Percentiles rank a stretch among this genome's conserved stretches.
These are phyloP conservation scores for Melanomma pulvis-pyrius DNA, from an alignment of 495 filamentous ascomycete species.

Conservation along the genomic window DNA sequence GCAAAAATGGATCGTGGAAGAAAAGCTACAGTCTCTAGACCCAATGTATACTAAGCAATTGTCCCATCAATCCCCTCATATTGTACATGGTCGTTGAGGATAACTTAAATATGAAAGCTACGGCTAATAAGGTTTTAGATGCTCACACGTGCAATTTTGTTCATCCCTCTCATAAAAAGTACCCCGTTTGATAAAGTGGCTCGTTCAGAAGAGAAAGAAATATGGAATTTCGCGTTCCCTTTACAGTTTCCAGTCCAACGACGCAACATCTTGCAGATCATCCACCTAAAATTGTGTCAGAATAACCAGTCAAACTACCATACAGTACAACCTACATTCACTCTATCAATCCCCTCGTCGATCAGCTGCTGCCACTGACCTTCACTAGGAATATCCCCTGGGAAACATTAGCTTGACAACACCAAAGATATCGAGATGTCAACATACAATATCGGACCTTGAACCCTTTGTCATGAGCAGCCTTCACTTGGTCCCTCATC, in stretches of 20 bases:
- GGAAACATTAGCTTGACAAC: not conserved
- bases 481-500: constrained; percentile 6
- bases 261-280: constrained; percentile 60
- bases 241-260: constrained; percentile 49
- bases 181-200: no score
- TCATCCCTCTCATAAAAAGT: no score
- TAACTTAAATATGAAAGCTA: no score
- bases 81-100: no score
- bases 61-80: no score
- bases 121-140: no score
- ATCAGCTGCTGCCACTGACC: constrained; percentile 5
- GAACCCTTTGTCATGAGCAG: constrained; percentile 16
- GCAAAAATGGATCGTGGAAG: no score
- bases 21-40: no score
- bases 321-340: constrained; percentile 5
- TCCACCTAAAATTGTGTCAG: constrained; percentile 1
- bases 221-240: no score
- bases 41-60: no score
- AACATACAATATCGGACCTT: constrained; percentile 15
- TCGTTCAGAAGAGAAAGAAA: no score
- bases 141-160: no score
- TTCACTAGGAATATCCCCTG: constrained; percentile 2
- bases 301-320: not conserved
- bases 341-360: constrained; percentile 9
- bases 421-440: not conserved